Conservation (phyloP, 495 filamentous ascomycete species). For the Elasticomyces elasticus region DNA sequence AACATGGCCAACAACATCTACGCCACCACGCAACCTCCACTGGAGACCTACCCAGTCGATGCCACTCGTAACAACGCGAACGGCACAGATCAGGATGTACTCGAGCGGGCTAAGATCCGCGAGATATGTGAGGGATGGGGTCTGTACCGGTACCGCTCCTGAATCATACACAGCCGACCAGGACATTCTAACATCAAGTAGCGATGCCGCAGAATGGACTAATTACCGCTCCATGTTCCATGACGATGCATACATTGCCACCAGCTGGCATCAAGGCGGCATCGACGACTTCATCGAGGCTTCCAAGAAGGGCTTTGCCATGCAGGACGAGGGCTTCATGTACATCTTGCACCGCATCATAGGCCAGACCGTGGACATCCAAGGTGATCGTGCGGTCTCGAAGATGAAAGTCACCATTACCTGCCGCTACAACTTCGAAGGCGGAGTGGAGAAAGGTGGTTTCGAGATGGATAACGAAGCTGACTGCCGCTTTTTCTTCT, state of each 20-base stretch:
- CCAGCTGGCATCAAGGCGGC: conserved; percentile 1
- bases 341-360: conserved; percentile 3
- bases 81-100: conserved; percentile 1
- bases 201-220: neutral
- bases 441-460: neutral
- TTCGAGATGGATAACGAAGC: neutral
- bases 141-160: neutral
- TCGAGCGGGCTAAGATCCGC: conserved; percentile 1
- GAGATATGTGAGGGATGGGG: conserved; percentile 3
- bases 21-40: neutral
- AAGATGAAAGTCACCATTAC: conserved; percentile 5
- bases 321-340: conserved; percentile 5
- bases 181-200: neutral
- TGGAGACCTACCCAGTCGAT: neutral
- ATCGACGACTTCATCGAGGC: conserved; percentile 9
- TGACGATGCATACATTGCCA: neutral
- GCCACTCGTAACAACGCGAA: conserved; percentile 1
- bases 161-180: neutral
- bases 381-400: neutral
- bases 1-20: conserved; percentile 1
- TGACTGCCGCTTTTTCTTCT: neutral
- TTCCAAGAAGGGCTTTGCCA: conserved; percentile 3
- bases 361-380: neutral
- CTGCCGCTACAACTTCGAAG: neutral
- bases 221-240: conserved; percentile 8